These are phyloP conservation scores for Graphiopsis chlorocephala DNA, from an alignment of 2,329 filamentous ascomycete species.

Conservation along the genomic window DNA sequence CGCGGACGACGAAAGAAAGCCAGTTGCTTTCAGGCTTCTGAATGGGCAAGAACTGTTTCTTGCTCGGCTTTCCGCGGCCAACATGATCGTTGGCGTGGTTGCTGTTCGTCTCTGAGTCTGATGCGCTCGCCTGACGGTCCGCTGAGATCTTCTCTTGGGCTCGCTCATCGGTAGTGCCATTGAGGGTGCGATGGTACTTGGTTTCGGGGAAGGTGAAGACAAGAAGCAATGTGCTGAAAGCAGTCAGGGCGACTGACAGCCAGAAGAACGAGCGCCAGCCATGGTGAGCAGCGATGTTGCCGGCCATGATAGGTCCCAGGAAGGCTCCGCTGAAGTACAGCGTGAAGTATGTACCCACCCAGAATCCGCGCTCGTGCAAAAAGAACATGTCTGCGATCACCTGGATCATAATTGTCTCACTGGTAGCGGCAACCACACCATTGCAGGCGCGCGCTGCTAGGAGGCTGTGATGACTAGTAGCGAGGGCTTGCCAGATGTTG, in stretches of 20 bases:
- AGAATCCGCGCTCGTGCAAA: slow-evolving; percentile 19
- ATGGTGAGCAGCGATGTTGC: slow-evolving; percentile 40
- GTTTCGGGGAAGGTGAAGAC: slow-evolving; percentile 45
- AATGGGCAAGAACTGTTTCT: slow-evolving; percentile 38
- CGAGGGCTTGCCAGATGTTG: slow-evolving; percentile 45
- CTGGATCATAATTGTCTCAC: slow-evolving; percentile 44
- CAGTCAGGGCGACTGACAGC: slow-evolving; percentile 41
- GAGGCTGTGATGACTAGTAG: slow-evolving; percentile 42
- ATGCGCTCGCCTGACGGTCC: neutral
- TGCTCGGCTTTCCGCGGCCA: slow-evolving; percentile 39
- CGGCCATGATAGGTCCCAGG: slow-evolving; percentile 45
- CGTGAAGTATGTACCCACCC: slow-evolving; percentile 33
- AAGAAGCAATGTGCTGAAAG: slow-evolving; percentile 40
- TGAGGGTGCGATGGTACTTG: slow-evolving; percentile 37
- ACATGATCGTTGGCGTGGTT: slow-evolving; percentile 24
- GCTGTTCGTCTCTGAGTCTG: slow-evolving; percentile 27
- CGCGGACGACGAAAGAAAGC: slow-evolving; percentile 42
- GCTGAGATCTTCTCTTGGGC: slow-evolving; percentile 27
- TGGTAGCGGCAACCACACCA: slow-evolving; percentile 43
- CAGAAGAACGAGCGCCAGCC: slow-evolving; percentile 50
- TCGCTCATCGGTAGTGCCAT: neutral
- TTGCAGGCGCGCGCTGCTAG: slow-evolving; percentile 44
- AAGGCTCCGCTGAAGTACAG: slow-evolving; percentile 44
- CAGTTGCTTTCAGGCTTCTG: slow-evolving; percentile 39
- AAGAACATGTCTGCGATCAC: slow-evolving; percentile 42